Evolutionary conservation across 2,329 filamentous ascomycete species (phyloP).

Genomic region (Zelopaecilomyces penicillatus): DNA sequence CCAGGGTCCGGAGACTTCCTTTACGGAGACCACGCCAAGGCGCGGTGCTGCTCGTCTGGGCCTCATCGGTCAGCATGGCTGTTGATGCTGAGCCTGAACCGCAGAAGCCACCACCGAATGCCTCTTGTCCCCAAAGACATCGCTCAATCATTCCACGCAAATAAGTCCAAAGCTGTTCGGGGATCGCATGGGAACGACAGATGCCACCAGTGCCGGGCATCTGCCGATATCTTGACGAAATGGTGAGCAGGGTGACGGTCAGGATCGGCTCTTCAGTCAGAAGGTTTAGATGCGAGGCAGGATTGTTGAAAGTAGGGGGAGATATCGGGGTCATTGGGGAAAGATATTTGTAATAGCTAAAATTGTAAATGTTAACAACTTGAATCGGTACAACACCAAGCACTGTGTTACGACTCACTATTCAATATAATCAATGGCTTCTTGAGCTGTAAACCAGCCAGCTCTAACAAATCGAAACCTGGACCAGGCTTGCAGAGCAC

Average conservation of each 20-base stretch:
- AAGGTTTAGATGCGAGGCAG: conserved; percentile 69
- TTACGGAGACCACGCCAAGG: conserved; percentile 62
- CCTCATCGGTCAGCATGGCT: conserved; percentile 37
- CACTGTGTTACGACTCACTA: conserved; percentile 51
- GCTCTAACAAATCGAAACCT: conserved; percentile 90
- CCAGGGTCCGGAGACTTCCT: conserved; percentile 77
- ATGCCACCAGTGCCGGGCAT: conserved; percentile 72
- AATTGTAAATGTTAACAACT: background rate
- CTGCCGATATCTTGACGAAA: conserved; percentile 77
- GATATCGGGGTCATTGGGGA: conserved; percentile 91
- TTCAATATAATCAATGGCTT: conserved; percentile 88
- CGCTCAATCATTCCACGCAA: conserved; percentile 91
- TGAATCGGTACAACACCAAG: background rate
- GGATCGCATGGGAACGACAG: conserved; percentile 82
- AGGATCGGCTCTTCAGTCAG: conserved; percentile 89
- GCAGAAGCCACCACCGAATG: conserved; percentile 83
- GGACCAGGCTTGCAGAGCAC: conserved; percentile 80
- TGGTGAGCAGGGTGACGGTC: conserved; percentile 82
- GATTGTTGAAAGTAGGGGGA: conserved; percentile 78
- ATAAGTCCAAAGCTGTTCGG: conserved; percentile 92
- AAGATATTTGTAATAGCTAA: conserved; percentile 80
- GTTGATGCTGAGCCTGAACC: conserved; percentile 50
- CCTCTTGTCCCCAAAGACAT: conserved; percentile 91
- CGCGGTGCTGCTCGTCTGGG: conserved; percentile 58
- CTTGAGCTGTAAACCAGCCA: conserved; percentile 90